Conservation (phyloP, 805 yeast genomes). For the Wickerhamiella slavikovae region DNA sequence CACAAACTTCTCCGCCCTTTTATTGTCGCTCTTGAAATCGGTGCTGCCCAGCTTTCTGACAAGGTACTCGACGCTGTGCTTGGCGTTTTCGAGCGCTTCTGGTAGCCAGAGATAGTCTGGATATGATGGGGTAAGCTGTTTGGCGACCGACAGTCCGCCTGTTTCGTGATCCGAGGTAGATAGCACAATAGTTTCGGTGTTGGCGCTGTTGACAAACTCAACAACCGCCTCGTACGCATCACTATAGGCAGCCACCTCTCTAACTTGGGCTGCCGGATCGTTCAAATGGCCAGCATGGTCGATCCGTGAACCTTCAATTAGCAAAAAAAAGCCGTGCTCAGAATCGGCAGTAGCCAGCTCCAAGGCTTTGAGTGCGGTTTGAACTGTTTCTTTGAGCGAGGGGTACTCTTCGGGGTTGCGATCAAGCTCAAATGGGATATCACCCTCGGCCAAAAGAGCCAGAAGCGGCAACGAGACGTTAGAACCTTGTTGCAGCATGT, state of each 20-base stretch:
- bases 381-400: slow-evolving; percentile 57
- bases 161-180: slow-evolving; percentile 92
- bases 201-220: slow-evolving; percentile 44
- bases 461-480: slow-evolving; percentile 58
- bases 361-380: slow-evolving; percentile 52
- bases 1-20: slow-evolving; percentile 26
- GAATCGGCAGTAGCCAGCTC: slow-evolving; percentile 45
- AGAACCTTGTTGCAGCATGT: slow-evolving; percentile 31
- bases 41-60: slow-evolving; percentile 25
- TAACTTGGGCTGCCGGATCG: slow-evolving; percentile 86
- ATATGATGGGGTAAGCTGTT: slow-evolving; percentile 45
- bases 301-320: slow-evolving; percentile 82
- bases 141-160: slow-evolving; percentile 78
- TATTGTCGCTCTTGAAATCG: slow-evolving; percentile 10
- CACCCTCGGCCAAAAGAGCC: slow-evolving; percentile 52
- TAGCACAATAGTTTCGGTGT: slow-evolving; percentile 56
- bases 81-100: slow-evolving; percentile 43
- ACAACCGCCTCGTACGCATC: slow-evolving; percentile 57
- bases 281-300: slow-evolving; percentile 92
- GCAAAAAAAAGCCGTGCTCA: slow-evolving; percentile 66
- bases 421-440: slow-evolving; percentile 75
- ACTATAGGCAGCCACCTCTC: slow-evolving; percentile 77
- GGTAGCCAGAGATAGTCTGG: slow-evolving; percentile 88
- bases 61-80: slow-evolving; percentile 60
- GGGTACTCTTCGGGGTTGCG: slow-evolving; percentile 43